Conservation (phyloP, 169 alveolate species). For the Eimeria zaria region DNA sequence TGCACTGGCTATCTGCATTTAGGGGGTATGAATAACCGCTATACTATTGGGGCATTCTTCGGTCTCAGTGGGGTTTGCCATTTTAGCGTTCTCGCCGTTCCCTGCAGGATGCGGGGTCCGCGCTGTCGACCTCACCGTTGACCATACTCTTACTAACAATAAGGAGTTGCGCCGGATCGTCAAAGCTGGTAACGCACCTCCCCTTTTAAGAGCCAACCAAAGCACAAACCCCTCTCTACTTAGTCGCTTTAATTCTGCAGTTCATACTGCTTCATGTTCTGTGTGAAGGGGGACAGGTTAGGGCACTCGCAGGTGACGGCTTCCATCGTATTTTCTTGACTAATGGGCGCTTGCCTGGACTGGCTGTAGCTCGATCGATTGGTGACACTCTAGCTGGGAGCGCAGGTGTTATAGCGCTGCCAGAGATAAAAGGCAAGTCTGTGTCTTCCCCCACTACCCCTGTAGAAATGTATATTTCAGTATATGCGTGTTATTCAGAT, state of each 20-base stretch:
- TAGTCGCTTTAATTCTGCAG: background rate
- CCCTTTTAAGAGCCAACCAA: background rate
- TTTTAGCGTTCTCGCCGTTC: background rate
- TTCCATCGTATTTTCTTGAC: slow-evolving; percentile 93
- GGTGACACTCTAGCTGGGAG: slow-evolving; percentile 94
- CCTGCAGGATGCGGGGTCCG: slow-evolving; percentile 52
- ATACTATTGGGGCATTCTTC: background rate
- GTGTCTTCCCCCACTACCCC: background rate
- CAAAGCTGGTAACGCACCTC: slow-evolving; percentile 35
- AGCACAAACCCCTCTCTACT: background rate
- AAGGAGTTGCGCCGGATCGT: slow-evolving; percentile 92
- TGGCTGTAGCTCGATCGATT: slow-evolving; percentile 96
- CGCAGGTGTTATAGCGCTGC: slow-evolving; percentile 94
- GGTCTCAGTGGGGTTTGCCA: background rate
- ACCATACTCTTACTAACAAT: slow-evolving; percentile 91
- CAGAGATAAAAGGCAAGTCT: slow-evolving; percentile 88
- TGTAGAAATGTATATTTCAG: background rate
- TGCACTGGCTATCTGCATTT: background rate
- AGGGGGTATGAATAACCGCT: background rate
- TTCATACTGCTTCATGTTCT: background rate
- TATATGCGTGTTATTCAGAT: background rate
- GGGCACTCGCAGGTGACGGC: slow-evolving; percentile 90
- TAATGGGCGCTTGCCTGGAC: slow-evolving; percentile 92
- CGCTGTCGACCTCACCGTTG: slow-evolving; percentile 85
- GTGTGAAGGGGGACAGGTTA: slow-evolving; percentile 93